Conservation (phyloP, 2,329 filamentous ascomycete genomes). For the Sporothrix pseudoabietina region DNA sequence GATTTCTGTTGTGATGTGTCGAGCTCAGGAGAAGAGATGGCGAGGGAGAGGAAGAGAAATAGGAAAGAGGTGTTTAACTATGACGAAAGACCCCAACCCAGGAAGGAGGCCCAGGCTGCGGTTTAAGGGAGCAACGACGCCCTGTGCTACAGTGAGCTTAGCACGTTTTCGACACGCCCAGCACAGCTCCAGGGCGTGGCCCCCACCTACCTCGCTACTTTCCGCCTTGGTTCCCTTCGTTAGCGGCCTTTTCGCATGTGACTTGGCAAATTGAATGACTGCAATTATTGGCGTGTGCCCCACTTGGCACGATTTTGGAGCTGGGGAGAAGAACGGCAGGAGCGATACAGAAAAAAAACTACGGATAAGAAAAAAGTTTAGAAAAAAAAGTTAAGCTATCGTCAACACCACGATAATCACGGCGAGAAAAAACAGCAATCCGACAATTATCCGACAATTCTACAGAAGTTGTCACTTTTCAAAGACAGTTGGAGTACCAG, state of each 20-base stretch:
- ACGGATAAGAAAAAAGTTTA: constrained; percentile 21
- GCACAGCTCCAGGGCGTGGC: not conserved
- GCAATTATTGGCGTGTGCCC: constrained; percentile 21
- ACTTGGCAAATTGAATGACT: constrained; percentile 20
- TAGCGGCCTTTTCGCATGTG: constrained; percentile 20
- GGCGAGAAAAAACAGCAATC: not conserved
- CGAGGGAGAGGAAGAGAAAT: not conserved
- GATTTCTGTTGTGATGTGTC: not conserved
- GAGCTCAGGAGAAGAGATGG: not conserved
- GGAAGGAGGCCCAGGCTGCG: not conserved
- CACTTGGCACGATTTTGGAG: not conserved
- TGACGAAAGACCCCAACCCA: constrained; percentile 16
- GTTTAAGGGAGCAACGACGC: constrained; percentile 2
- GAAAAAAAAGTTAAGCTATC: constrained; percentile 49
- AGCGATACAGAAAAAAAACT: constrained; percentile 19
- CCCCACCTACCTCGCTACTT: constrained; percentile 9
- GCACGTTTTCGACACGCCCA: not conserved
- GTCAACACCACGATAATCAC: no score
- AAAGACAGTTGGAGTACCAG: not conserved
- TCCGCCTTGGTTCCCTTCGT: constrained; percentile 6
- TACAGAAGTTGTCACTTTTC: not conserved
- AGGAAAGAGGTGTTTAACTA: not conserved
- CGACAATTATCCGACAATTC: not conserved
- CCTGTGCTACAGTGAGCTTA: constrained; percentile 13
- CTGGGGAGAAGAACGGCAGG: not conserved